Percentiles rank a stretch among this genome's conserved stretches.
phyloP scores from a whole-genome alignment of 305 asterid species.

The Rubia tinctorum region DNA sequence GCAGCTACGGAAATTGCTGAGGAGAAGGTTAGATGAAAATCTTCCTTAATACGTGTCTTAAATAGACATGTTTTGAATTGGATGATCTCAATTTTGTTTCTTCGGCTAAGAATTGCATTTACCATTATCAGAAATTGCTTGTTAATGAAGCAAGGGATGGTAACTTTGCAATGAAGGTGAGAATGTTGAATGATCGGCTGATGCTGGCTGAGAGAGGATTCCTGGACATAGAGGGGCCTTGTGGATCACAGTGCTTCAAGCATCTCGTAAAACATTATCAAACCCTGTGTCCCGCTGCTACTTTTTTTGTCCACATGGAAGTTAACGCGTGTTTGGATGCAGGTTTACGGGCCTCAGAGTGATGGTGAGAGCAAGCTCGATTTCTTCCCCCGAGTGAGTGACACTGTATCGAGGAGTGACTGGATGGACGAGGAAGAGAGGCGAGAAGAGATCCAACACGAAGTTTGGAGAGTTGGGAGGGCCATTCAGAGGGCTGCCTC shows the following conservation, averaged over 20 bases:
- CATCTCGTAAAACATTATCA: slow-evolving; percentile 60
- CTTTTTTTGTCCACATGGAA: background rate
- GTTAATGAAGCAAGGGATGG: slow-evolving; percentile 32
- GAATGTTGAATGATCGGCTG: slow-evolving; percentile 65
- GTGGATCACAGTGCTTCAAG: slow-evolving; percentile 73
- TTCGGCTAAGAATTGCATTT: background rate
- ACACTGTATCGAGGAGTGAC: slow-evolving; percentile 34
- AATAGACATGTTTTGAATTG: background rate
- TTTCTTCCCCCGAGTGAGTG: slow-evolving; percentile 74
- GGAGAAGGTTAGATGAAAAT: slow-evolving; percentile 53
- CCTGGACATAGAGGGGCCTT: slow-evolving; percentile 71
- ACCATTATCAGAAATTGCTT: slow-evolving; percentile 43
- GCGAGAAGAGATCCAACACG: slow-evolving; percentile 47
- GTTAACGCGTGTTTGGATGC: slow-evolving; percentile 19
- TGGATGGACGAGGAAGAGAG: slow-evolving; percentile 26
- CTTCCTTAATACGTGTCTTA: background rate
- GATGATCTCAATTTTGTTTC: background rate
- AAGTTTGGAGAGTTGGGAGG: slow-evolving; percentile 86
- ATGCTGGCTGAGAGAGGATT: slow-evolving; percentile 89
- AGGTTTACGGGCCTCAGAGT: slow-evolving; percentile 79
- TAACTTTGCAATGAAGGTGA: slow-evolving; percentile 37
- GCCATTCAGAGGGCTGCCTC: slow-evolving; percentile 68
- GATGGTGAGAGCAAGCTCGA: slow-evolving; percentile 37
- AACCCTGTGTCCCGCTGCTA: background rate
- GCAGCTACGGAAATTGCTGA: slow-evolving; percentile 50